Evolutionary conservation across 1,284 basidiomycete species (phyloP).

Genomic region (Pisolithus thermaeus): DNA sequence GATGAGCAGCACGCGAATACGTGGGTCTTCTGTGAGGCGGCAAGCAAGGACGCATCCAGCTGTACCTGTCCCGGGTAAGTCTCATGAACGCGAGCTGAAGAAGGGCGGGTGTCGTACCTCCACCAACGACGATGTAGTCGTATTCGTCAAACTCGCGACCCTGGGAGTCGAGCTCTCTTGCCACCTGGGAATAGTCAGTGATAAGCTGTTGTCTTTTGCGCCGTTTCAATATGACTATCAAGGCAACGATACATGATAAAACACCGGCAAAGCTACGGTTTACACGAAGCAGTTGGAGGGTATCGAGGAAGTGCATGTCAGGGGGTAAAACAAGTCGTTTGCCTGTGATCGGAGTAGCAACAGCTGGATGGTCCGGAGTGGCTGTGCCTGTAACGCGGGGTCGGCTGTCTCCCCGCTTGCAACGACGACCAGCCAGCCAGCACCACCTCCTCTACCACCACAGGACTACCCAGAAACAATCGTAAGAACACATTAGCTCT

Average conservation of each 20-base stretch:
- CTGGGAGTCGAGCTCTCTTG: constrained; percentile 5
- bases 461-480: no score
- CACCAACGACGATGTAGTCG: constrained; percentile 60
- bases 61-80: constrained; percentile 42
- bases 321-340: no score
- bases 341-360: no score
- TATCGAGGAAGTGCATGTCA: no score
- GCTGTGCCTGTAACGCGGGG: no score
- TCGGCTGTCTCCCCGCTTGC: no score
- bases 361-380: background rate
- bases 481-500: background rate
- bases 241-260: no score
- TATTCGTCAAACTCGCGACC: constrained; percentile 34
- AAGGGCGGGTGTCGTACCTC: constrained; percentile 36
- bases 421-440: no score
- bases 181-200: constrained; percentile 9
- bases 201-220: background rate
- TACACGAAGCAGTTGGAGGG: no score
- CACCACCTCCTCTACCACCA: no score
- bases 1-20: constrained; percentile 51
- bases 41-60: constrained; percentile 65
- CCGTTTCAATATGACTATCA: no score
- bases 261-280: no score
- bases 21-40: constrained; percentile 55
- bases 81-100: background rate